A percentile compares a stretch with the other conserved stretches of the same genome.
Evolutionary conservation across 108 stramenopile species (phyloP).

Genomic region (Nitzschia putrida): DNA sequence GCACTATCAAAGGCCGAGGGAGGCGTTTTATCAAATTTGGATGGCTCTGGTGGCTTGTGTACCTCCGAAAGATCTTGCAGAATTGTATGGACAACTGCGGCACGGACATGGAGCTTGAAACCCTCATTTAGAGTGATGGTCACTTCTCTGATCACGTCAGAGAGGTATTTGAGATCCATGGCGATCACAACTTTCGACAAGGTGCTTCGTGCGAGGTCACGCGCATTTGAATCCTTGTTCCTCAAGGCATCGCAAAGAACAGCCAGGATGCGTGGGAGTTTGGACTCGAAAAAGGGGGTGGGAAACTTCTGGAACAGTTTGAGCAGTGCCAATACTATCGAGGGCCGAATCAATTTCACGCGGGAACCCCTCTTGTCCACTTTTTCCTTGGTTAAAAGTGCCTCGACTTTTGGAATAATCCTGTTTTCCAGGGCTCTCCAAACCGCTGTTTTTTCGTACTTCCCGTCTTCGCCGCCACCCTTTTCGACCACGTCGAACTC

Average conservation of each 20-base stretch:
- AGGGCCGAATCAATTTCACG: conserved; percentile 73
- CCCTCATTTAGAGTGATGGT: conserved; percentile 83
- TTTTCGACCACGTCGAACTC: conserved; percentile 67
- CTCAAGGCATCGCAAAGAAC: conserved; percentile 85
- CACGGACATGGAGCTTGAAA: conserved; percentile 88
- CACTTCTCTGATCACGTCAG: conserved; percentile 81
- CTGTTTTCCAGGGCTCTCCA: conserved; percentile 74
- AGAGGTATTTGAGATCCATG: conserved; percentile 75
- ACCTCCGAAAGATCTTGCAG: conserved; percentile 61
- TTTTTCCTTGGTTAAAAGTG: conserved; percentile 74
- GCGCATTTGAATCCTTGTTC: conserved; percentile 75
- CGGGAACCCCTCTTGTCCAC: conserved; percentile 64
- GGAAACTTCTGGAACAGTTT: conserved; percentile 91
- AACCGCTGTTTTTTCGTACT: conserved; percentile 46
- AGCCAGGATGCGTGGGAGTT: conserved; percentile 79
- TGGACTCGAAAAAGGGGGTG: conserved; percentile 57
- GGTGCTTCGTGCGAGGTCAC: conserved; percentile 85
- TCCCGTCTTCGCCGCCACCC: conserved; percentile 13
- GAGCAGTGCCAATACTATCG: conserved; percentile 86
- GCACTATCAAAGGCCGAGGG: conserved; percentile 46
- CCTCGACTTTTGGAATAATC: conserved; percentile 80
- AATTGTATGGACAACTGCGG: conserved; percentile 81
- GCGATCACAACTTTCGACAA: conserved; percentile 79
- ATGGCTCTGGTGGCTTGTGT: conserved; percentile 31
- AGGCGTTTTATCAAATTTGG: background rate